phyloP scores from a whole-genome alignment of 1,284 basidiomycete species.

The Boletus smithii region DNA sequence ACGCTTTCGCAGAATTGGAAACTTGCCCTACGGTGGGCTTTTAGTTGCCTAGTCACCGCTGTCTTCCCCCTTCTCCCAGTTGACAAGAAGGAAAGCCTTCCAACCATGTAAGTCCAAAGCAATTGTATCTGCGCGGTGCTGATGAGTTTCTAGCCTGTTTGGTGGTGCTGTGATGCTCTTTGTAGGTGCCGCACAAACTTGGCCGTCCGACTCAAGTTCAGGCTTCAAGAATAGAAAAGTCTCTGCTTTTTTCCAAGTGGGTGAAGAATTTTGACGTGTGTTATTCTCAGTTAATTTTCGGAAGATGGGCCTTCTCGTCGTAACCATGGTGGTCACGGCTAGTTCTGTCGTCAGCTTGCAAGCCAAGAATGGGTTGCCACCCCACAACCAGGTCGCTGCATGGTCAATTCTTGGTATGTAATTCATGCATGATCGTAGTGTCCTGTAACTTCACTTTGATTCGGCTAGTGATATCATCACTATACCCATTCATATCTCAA shows the following conservation, averaged over 20 bases:
- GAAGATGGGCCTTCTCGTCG: slow-evolving; percentile 42
- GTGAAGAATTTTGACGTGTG: background rate
- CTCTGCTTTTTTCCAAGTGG: slow-evolving; percentile 39
- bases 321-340: slow-evolving; percentile 51
- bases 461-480: slow-evolving; percentile 48
- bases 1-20: slow-evolving; percentile 30
- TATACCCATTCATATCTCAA: slow-evolving; percentile 47
- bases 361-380: slow-evolving; percentile 66
- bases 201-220: slow-evolving; percentile 1
- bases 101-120: slow-evolving; percentile 50
- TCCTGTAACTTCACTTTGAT: slow-evolving; percentile 4
- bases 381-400: slow-evolving; percentile 57
- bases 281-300: background rate
- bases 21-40: slow-evolving; percentile 47
- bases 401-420: slow-evolving; percentile 67
- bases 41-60: slow-evolving; percentile 52
- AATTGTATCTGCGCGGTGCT: slow-evolving; percentile 6
- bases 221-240: background rate
- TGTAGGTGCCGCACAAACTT: slow-evolving; percentile 19
- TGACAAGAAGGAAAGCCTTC: slow-evolving; percentile 69
- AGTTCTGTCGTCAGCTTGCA: slow-evolving; percentile 60
- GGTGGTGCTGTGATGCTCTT: slow-evolving; percentile 31
- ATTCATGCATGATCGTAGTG: background rate
- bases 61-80: slow-evolving; percentile 73
- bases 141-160: slow-evolving; percentile 25